Evolutionary conservation across 176 grass and related monocot species (phyloP).

Genomic region (Musa beccarii): DNA sequence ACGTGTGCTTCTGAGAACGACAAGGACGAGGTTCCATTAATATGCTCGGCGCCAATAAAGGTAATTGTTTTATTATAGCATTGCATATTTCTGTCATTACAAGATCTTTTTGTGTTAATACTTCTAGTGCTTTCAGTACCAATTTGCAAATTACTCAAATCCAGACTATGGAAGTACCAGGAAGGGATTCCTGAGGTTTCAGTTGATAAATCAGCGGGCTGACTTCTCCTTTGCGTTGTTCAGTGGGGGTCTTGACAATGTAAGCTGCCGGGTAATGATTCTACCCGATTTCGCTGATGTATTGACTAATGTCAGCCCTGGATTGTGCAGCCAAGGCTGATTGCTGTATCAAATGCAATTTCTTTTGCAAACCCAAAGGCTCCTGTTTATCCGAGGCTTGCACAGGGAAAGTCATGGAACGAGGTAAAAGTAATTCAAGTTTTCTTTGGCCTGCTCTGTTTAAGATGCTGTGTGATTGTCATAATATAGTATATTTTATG

Average conservation of each 20-base stretch:
- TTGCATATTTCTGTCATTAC: not conserved
- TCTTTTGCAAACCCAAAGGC: constrained; percentile 71
- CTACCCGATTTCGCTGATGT: not conserved
- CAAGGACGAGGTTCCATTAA: constrained; percentile 35
- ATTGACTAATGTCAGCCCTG: not conserved
- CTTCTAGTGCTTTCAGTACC: constrained; percentile 41
- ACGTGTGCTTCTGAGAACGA: constrained; percentile 37
- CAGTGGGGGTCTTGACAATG: constrained; percentile 58
- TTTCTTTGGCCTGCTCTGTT: not conserved
- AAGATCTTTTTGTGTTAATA: not conserved
- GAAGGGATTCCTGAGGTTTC: constrained; percentile 43
- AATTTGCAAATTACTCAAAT: constrained; percentile 53
- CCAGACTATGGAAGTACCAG: constrained; percentile 31
- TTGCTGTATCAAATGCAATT: constrained; percentile 63
- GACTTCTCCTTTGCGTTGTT: constrained; percentile 80
- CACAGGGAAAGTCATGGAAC: constrained; percentile 65
- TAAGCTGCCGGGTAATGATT: constrained; percentile 17
- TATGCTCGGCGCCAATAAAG: constrained; percentile 85
- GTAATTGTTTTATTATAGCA: constrained; percentile 18
- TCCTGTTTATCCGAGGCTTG: constrained; percentile 78
- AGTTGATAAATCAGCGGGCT: constrained; percentile 70
- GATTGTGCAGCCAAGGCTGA: constrained; percentile 48
- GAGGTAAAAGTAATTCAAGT: constrained; percentile 40
- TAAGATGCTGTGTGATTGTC: too few species aligned
- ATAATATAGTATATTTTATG: too few species aligned